Base-by-base conservation (phyloP, 805 yeast genomes). In the Candida schatavii region DNA sequence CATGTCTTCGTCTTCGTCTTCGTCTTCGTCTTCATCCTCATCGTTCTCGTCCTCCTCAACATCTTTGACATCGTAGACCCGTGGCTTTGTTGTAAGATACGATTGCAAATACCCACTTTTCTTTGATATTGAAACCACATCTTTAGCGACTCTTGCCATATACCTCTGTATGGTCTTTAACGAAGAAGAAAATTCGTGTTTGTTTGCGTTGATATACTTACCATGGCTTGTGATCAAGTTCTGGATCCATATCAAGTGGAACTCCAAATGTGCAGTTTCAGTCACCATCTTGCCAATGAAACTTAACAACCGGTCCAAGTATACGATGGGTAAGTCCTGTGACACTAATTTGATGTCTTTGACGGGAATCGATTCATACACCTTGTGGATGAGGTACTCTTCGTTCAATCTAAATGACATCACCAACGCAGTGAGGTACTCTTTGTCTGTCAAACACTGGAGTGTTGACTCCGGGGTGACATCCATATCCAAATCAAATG, bases 321-420 rank as follows among this genome's bases (percentile, higher is more conserved):
- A 91, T 0, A 89, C 84, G 1, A 70, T 69, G 0, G 99, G 99
- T 15, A 91, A 55, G 38, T 78, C 85, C n/a, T 71, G 61, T 5
- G 83, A 68, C 6, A 90, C 77, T 39, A 93, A 62, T 26, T 74
- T 68, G 29, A 91, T 78, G 55, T 89, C 95, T 3, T 69, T 66
- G n/a, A 76, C 56, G 2, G 93, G 91, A 7, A 90, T 72, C 3
- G 75, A 54, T 58, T 88, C 96, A 58, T 81, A 87, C 0, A 87
- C 85, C 46, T 73, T 73, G 46, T 83, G 83, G 20, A 90, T 79
- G 41, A 93, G 66, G 52, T 82, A 78, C 9, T 64, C 66, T 57
- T 93, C 99, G 57, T 93, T 93, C 46, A 93, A 74, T 61, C 99
- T 75, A 75, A 93, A 89, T 0, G 97, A 80, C 97, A 93, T 89